Percentiles rank a stretch among this genome's conserved stretches.
These are phyloP conservation scores for Aspergillus pseudoterreus DNA, from an alignment of 2,329 filamentous ascomycete genomes.

Conservation along the genomic window DNA sequence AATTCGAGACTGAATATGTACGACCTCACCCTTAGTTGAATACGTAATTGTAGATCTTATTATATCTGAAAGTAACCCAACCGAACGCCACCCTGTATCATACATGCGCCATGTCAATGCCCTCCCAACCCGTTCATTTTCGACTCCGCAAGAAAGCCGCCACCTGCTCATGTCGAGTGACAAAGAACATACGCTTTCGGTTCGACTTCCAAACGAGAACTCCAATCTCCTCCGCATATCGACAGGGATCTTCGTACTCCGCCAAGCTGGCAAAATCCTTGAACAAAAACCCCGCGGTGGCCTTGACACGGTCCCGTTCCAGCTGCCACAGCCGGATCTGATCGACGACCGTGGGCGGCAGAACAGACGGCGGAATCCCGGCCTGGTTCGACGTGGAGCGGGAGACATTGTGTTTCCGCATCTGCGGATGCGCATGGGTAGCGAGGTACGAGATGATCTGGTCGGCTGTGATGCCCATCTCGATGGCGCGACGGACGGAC, in stretches of 20 bases:
- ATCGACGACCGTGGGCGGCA: constrained; percentile 94
- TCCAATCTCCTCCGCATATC: constrained; percentile 81
- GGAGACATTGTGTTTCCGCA: constrained; percentile 60
- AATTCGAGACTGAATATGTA: too few species aligned
- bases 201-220: constrained; percentile 87
- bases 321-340: constrained; percentile 98
- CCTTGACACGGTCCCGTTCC: constrained; percentile 90
- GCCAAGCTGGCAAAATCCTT: constrained; percentile 76
- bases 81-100: background rate
- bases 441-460: constrained; percentile 93
- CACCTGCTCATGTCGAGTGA: constrained; percentile 85
- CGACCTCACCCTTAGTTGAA: too few species aligned
- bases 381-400: constrained; percentile 37
- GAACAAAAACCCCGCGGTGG: constrained; percentile 80
- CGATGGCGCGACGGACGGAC: constrained; percentile 82
- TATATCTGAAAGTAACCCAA: too few species aligned
- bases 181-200: constrained; percentile 79
- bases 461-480: constrained; percentile 85
- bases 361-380: constrained; percentile 55
- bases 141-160: constrained; percentile 70
- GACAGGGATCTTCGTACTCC: constrained; percentile 51
- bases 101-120: constrained; percentile 1
- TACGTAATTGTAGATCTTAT: too few species aligned
- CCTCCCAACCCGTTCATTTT: constrained; percentile 27
- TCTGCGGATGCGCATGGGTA: constrained; percentile 90